phyloP scores from a whole-genome alignment of 768 basidiomycete species.

The Thelephora aurantiotincta region DNA sequence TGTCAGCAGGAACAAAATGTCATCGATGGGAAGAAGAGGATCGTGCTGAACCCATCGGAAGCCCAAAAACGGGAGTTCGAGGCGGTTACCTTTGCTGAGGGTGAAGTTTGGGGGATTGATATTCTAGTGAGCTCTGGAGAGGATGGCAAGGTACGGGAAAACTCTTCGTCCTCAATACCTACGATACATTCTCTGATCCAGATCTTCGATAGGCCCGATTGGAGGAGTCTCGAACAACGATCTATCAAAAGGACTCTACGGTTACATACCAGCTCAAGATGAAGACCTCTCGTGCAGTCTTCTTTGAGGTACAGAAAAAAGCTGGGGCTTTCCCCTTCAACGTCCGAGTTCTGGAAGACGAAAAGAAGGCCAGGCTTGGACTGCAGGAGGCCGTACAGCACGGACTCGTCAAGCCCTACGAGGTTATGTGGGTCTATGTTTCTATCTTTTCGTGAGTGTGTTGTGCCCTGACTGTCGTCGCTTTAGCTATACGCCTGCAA shows the following conservation, averaged over 20 bases:
- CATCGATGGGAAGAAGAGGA: constrained; percentile 92
- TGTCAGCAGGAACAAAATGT: constrained; percentile 91
- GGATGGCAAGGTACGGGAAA: constrained; percentile 66
- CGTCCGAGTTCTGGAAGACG: constrained; percentile 85
- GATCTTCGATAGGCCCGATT: constrained; percentile 54
- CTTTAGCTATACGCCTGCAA: constrained; percentile 60
- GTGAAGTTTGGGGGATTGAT: constrained; percentile 92
- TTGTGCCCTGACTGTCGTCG: not conserved
- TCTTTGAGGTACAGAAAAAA: constrained; percentile 96
- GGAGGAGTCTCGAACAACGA: constrained; percentile 82
- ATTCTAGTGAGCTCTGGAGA: constrained; percentile 77
- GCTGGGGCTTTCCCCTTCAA: constrained; percentile 98
- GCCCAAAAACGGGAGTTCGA: constrained; percentile 79
- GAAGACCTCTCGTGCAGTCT: constrained; percentile 93
- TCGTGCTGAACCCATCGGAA: constrained; percentile 83
- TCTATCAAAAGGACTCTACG: constrained; percentile 79
- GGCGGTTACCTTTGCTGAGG: constrained; percentile 74
- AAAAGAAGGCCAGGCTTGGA: constrained; percentile 91
- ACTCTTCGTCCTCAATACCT: constrained; percentile 2
- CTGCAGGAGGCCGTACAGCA: constrained; percentile 94
- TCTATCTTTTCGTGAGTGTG: not conserved
- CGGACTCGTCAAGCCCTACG: constrained; percentile 85
- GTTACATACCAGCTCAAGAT: constrained; percentile 94
- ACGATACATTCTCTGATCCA: not conserved
- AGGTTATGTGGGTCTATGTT: constrained; percentile 59